Base-by-base conservation (phyloP, 257 asterid species). In the Ehretia macrophylla region DNA sequence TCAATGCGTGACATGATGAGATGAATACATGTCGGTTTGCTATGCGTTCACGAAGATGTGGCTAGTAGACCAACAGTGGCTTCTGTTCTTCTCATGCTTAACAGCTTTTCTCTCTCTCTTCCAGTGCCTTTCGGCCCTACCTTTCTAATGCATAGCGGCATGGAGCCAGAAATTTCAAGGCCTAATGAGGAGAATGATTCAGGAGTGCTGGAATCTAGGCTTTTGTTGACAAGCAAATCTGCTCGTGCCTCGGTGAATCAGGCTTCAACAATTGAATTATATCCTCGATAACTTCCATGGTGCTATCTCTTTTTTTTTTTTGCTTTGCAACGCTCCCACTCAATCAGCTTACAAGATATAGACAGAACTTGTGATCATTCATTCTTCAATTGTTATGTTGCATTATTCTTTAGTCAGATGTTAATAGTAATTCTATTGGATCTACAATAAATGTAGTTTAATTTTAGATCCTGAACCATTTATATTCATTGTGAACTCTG, bases 1-100 rank as follows among this genome's bases (percentile, higher is more conserved):
- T 35, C 59, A 1, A 44, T 44, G 40, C 56, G 54, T 2, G 67
- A 62, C 22, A 60, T 75, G 11, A 10, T 62, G 60, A 27, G 56
- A 47, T 75, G 62, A 40, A 66, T 75, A 9, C 76, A 75, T 10
- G 40, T 75, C 8, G 67, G 70, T 4, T 32, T 75, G 49, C 27
- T 75, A 11, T 75, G 71, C 5, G 71, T 58, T 58, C 76, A 75
- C 58, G 71, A 58, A 47, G 59, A 55, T 38, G 46, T 55, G 8
- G 45, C 40, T 5, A 54, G 37, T 38, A 75, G 81, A 58, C 77
- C 77, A 38, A 67, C 62, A 23, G 71, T 63, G 77, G 63, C 77
- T 35, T 45, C 70, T 5, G 62, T 70, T 10, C 62, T 67, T 17
- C 56, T 63, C 23, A 75, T 70, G 80, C 77, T 70, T 14, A 58